Percentiles rank a stretch among this genome's conserved stretches.
These are phyloP conservation scores for Suillus bovinus DNA, from an alignment of 768 basidiomycete genomes.

Conservation along the genomic window DNA sequence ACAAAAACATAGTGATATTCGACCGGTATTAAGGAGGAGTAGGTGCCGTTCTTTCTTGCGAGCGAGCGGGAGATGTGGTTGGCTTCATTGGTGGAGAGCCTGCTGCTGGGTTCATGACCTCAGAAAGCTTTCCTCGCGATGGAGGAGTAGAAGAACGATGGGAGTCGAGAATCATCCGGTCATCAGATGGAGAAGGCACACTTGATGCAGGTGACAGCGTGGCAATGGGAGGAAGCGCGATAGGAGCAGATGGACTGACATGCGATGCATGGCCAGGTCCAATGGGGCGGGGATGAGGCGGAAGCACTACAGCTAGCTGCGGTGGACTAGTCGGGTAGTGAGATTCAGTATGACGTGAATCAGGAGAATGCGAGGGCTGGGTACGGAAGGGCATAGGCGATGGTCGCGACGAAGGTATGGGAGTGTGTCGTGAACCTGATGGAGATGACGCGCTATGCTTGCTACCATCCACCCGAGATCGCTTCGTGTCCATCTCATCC, in stretches of 20 bases:
- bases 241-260: slow-evolving; percentile 35
- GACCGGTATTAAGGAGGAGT: slow-evolving; percentile 23
- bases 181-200: slow-evolving; percentile 51
- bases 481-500: slow-evolving; percentile 64
- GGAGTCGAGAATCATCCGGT: slow-evolving; percentile 34
- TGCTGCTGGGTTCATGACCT: slow-evolving; percentile 48
- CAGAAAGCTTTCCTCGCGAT: slow-evolving; percentile 52
- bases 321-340: slow-evolving; percentile 51
- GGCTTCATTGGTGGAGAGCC: slow-evolving; percentile 54
- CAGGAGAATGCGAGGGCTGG: slow-evolving; percentile 72
- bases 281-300: slow-evolving; percentile 74
- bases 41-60: slow-evolving; percentile 34
- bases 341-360: slow-evolving; percentile 47
- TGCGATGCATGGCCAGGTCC: slow-evolving; percentile 52
- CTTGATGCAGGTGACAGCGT: slow-evolving; percentile 65
- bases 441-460: slow-evolving; percentile 57
- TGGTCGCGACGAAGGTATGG: slow-evolving; percentile 59
- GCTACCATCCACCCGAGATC: slow-evolving; percentile 55
- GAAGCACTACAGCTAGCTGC: slow-evolving; percentile 58
- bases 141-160: slow-evolving; percentile 50
- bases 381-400: slow-evolving; percentile 76
- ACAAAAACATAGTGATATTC: slow-evolving; percentile 6
- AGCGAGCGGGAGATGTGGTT: slow-evolving; percentile 54
- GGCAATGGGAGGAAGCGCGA: slow-evolving; percentile 69
- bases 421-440: slow-evolving; percentile 49